Evolutionary conservation across 2,329 filamentous ascomycete species (phyloP).

Genomic region (Aspergillus uvarum): DNA sequence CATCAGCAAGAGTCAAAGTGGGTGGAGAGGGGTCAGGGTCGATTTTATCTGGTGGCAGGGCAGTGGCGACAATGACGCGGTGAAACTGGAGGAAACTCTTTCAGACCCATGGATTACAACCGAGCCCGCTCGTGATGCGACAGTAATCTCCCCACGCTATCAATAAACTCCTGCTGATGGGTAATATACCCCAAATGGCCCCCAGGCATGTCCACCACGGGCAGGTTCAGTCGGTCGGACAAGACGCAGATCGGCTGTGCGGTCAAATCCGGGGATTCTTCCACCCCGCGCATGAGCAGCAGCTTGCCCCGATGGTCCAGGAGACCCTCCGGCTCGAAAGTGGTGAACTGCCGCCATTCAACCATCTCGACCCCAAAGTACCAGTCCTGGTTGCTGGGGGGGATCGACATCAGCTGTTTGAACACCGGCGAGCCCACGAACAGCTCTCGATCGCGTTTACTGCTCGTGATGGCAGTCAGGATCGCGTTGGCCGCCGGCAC

Average conservation of each 20-base stretch:
- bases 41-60: not conserved
- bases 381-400: not conserved
- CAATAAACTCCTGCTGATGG: not conserved
- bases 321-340: not conserved
- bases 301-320: constrained; percentile 6
- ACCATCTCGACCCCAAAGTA: not conserved
- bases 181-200: constrained; percentile 8
- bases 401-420: not conserved
- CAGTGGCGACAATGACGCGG: not conserved
- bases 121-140: not conserved
- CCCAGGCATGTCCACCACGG: not conserved
- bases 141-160: not conserved
- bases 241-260: not conserved
- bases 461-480: not conserved
- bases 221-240: not conserved
- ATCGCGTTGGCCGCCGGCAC: not conserved
- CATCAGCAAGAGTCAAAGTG: too few relatives aligned
- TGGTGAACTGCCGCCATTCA: not conserved
- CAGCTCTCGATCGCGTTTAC: not conserved
- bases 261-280: not conserved
- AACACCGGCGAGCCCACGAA: not conserved
- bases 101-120: not conserved
- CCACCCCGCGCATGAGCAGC: not conserved
- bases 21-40: not conserved
- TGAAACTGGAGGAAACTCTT: not conserved